These are phyloP conservation scores for Krasilnikovozyma curviuscula DNA, from an alignment of 768 basidiomycete species.

Conservation along the genomic window DNA sequence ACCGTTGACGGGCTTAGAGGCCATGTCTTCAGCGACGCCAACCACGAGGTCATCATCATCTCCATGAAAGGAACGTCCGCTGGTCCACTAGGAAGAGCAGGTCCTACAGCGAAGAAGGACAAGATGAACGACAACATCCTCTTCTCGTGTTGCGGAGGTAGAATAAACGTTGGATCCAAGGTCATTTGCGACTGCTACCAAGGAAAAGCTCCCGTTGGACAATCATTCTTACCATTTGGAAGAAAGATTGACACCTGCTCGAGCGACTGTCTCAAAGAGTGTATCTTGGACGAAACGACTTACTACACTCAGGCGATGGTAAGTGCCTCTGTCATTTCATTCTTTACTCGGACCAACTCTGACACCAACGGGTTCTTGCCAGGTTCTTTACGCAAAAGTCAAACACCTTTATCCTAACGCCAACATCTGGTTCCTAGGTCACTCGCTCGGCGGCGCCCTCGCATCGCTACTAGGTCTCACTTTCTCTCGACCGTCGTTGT, in stretches of 20 bases:
- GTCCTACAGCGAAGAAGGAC: constrained; percentile 6
- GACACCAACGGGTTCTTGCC: not conserved
- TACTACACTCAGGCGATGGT: constrained; percentile 6
- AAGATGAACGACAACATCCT: constrained; percentile 7
- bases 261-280: not conserved
- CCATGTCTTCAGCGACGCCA: constrained; percentile 3
- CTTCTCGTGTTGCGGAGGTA: not conserved
- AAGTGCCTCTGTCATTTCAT: not conserved
- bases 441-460: constrained; percentile 4
- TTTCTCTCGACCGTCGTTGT: constrained; percentile 1
- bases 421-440: constrained; percentile 6
- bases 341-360: not conserved
- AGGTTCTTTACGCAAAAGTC: constrained; percentile 1
- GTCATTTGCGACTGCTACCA: not conserved
- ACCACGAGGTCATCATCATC: constrained; percentile 2
- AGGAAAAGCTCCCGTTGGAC: not conserved
- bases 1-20: constrained; percentile 8
- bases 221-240: not conserved
- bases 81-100: not conserved
- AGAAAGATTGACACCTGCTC: not conserved
- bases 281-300: not conserved
- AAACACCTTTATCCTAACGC: not conserved
- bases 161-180: not conserved
- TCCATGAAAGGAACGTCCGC: constrained; percentile 9
- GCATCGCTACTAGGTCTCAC: constrained; percentile 7